A percentile compares a stretch with the other conserved stretches of the same genome.
These are phyloP conservation scores for Moringa oleifera DNA, from an alignment of 345 rosid genomes.

Conservation along the genomic window DNA sequence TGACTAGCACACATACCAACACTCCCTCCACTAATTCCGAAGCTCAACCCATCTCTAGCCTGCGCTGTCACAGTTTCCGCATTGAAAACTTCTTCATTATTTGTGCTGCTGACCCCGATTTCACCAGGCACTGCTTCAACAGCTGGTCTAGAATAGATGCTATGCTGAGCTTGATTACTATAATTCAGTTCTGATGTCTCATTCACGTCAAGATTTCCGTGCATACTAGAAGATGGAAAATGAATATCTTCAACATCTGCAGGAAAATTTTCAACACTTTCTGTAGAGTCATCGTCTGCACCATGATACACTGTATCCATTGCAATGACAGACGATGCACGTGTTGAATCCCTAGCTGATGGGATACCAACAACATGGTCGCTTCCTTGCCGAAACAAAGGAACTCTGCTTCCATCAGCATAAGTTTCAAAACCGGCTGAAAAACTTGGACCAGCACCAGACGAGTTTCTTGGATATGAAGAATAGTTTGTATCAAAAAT, in stretches of 20 bases:
- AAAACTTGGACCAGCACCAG: slow-evolving; percentile 90
- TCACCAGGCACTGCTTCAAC: slow-evolving; percentile 63
- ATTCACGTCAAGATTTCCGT: slow-evolving; percentile 71
- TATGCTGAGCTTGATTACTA: slow-evolving; percentile 97
- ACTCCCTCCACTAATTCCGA: slow-evolving; percentile 98
- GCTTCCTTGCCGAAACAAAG: slow-evolving; percentile 63
- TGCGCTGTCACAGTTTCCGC: slow-evolving; percentile 82
- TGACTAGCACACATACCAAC: slow-evolving; percentile 99
- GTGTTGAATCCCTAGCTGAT: slow-evolving; percentile 78
- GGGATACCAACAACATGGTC: slow-evolving; percentile 46
- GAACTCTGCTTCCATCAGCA: slow-evolving; percentile 63
- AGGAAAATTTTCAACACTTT: slow-evolving; percentile 93
- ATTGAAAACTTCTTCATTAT: slow-evolving; percentile 91
- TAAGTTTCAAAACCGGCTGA: slow-evolving; percentile 59
- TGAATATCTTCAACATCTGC: slow-evolving; percentile 74
- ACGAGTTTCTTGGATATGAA: slow-evolving; percentile 60
- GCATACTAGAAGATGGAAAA: slow-evolving; percentile 67
- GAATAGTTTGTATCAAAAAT: slow-evolving; percentile 54
- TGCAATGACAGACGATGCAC: slow-evolving; percentile 97
- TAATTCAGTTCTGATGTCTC: slow-evolving; percentile 85
- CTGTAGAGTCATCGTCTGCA: slow-evolving; percentile 85
- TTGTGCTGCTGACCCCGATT: slow-evolving; percentile 88
- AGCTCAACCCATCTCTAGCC: slow-evolving; percentile 85
- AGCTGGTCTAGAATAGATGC: slow-evolving; percentile 74
- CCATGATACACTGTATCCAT: slow-evolving; percentile 84